These are phyloP conservation scores for Tieghemostelium lacteum DNA, from an alignment of 78 protist species.

Conservation along the genomic window DNA sequence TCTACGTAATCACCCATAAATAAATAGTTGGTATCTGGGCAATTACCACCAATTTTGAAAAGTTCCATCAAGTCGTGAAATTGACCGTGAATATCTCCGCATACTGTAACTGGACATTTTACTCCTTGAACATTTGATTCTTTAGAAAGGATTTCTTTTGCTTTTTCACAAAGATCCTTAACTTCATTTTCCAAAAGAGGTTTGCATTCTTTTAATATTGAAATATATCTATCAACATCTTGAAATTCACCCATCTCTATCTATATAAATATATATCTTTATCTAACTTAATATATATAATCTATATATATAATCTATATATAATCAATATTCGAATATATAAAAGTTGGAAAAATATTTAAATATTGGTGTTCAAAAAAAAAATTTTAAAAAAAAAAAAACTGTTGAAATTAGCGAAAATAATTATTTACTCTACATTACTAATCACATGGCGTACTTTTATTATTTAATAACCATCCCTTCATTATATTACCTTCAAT, in stretches of 20 bases:
- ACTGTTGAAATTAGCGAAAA: no score
- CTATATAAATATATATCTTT: no score
- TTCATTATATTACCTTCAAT: no score
- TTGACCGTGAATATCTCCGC: constrained; percentile 98
- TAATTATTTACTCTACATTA: no score
- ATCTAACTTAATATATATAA: no score
- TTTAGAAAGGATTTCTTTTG: constrained; percentile 88
- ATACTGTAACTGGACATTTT: constrained; percentile 95
- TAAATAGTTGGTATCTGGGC: constrained; percentile 94
- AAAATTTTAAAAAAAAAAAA: no score
- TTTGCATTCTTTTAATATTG: constrained; percentile 80
- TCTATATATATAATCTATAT: no score
- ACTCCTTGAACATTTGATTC: constrained; percentile 93
- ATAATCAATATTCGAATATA: no score
- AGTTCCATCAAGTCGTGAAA: constrained; percentile 97
- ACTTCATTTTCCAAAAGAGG: constrained; percentile 83
- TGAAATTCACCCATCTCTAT: constrained; percentile 66
- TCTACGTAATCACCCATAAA: constrained; percentile 99
- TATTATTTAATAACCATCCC: no score
- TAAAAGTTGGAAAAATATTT: no score
- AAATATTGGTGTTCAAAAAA: no score
- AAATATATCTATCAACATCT: constrained; percentile 84
- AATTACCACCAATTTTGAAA: constrained; percentile 94
- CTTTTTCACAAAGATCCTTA: constrained; percentile 79
- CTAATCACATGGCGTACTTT: no score